phyloP scores from a whole-genome alignment of 768 basidiomycete genomes.

The Xerocomus brunneocitrinus region DNA sequence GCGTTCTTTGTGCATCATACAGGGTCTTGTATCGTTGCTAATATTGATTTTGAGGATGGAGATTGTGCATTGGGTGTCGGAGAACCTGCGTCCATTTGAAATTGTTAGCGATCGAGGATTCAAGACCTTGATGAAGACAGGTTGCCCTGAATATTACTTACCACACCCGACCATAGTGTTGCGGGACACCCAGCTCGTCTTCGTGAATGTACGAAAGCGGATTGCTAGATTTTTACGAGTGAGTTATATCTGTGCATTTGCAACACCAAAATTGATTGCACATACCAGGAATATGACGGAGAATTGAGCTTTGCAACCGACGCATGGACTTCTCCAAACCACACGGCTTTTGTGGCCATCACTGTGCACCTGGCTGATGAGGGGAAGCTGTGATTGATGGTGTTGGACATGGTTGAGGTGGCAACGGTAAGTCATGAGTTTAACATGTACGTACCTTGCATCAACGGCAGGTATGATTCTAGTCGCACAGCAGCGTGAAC shows the following conservation, averaged over 20 bases:
- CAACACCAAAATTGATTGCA: not conserved
- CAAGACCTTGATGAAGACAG: not conserved
- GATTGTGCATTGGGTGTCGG: not conserved
- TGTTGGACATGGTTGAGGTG: conserved; percentile 32
- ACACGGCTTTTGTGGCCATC: not conserved
- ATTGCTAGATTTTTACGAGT: conserved; percentile 30
- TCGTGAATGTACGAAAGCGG: conserved; percentile 10
- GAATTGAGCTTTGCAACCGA: not conserved
- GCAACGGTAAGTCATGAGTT: not conserved
- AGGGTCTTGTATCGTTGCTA: no score
- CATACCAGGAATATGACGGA: not conserved
- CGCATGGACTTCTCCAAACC: not conserved
- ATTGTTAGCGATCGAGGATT: not conserved
- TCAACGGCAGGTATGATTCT: not conserved
- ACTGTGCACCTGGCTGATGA: not conserved
- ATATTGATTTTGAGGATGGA: not conserved
- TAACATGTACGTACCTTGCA: not conserved
- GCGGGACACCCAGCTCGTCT: conserved; percentile 28
- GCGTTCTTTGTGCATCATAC: not conserved
- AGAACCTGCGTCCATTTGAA: not conserved
- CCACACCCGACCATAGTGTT: conserved; percentile 25
- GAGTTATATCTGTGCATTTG: no score
- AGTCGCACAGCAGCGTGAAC: not conserved
- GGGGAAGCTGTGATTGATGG: conserved; percentile 5
- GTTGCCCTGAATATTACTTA: not conserved